phyloP scores from a whole-genome alignment of 2,329 filamentous ascomycete genomes.

The Ceratocystis diversiconidia region DNA sequence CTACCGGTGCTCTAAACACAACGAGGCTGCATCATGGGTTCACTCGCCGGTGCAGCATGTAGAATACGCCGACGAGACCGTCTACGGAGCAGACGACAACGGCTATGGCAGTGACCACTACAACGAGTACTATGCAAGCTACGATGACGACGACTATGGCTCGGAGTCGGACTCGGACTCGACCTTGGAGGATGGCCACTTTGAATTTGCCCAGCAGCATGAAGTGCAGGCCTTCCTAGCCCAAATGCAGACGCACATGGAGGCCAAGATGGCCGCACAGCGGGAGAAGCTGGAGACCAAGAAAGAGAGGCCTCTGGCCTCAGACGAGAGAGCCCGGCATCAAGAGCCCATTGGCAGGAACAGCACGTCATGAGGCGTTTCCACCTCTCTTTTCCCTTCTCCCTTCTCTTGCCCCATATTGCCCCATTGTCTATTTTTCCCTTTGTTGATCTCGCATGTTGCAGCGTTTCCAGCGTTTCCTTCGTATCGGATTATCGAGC shows the following conservation, averaged over 20 bases:
- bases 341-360: not conserved
- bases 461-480: not conserved
- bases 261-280: slow-evolving; percentile 11
- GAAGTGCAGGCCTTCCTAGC: slow-evolving; percentile 14
- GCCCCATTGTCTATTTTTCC: not conserved
- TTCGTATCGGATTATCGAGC: not conserved
- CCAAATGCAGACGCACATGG: slow-evolving; percentile 13
- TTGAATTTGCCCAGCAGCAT: slow-evolving; percentile 17
- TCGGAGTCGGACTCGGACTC: not conserved
- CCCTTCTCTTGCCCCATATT: not conserved
- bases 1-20: slow-evolving; percentile 6
- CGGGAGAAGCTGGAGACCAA: slow-evolving; percentile 16
- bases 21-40: not conserved
- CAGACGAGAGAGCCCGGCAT: not conserved
- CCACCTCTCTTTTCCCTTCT: not conserved
- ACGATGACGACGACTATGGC: not conserved
- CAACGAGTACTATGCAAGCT: not conserved
- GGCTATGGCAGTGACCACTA: not conserved
- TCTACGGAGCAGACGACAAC: not conserved
- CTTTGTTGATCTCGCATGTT: not conserved
- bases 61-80: slow-evolving; percentile 1
- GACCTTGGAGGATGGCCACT: not conserved
- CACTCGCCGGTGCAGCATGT: not conserved
- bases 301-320: not conserved
- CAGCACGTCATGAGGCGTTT: not conserved